These are phyloP conservation scores for Pyrus pyrifolia DNA, from an alignment of 306 rosid species.

Conservation along the genomic window DNA sequence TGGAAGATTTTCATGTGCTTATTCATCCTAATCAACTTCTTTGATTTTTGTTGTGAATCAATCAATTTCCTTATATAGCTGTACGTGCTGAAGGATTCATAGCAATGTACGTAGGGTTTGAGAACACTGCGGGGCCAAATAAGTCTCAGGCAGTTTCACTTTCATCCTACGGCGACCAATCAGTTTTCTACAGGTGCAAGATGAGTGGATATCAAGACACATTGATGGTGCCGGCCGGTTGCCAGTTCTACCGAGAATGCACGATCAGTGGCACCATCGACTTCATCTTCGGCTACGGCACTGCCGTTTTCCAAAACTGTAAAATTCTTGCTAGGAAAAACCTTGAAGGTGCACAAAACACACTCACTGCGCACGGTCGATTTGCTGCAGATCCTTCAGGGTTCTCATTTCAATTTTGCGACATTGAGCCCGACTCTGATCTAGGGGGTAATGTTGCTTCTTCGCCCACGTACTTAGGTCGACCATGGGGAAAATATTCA, in stretches of 20 bases:
- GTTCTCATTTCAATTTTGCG: conserved; percentile 8
- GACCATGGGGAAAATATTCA: conserved; percentile 7
- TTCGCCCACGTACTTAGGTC: conserved; percentile 3
- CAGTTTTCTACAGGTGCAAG: conserved; percentile 8
- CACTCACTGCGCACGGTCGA: background rate
- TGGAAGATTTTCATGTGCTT: background rate
- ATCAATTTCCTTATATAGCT: background rate
- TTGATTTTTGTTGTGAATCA: background rate
- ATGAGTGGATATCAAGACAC: conserved; percentile 9
- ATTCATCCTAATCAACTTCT: background rate
- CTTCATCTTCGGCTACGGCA: conserved; percentile 1
- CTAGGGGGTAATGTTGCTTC: background rate
- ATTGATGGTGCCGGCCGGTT: background rate
- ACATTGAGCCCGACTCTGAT: background rate
- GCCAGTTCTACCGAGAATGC: conserved; percentile 11
- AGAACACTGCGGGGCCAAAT: conserved; percentile 5
- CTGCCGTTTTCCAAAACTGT: conserved; percentile 1
- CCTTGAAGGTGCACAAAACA: background rate
- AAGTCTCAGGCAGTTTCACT: background rate
- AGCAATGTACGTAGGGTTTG: background rate
- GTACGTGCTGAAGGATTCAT: background rate
- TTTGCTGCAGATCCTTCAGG: background rate
- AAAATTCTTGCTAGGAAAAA: background rate
- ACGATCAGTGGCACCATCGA: conserved; percentile 3
- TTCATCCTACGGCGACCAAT: background rate